A percentile compares a stretch with the other conserved stretches of the same genome.
phyloP scores from a whole-genome alignment of 73 alveolate genomes.

The Strombidium stylifer region DNA sequence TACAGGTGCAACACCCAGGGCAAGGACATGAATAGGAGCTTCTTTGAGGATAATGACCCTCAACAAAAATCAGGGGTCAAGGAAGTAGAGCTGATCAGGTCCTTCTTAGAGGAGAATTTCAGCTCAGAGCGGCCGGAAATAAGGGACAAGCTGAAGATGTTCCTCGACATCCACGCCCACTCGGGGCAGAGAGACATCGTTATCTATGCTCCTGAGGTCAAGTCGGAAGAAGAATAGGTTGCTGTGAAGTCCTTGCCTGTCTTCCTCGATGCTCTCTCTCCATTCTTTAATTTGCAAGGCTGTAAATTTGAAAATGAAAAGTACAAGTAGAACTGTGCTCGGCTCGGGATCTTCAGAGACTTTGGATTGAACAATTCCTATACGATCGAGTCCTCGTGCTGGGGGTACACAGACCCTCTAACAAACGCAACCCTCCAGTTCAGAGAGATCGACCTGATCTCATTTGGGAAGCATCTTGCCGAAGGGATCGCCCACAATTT shows the following conservation, averaged over 20 bases:
- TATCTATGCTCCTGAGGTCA: constrained; percentile 4
- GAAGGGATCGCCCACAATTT: no score
- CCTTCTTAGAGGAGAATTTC: neutral
- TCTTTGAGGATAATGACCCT: neutral
- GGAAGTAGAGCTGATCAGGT: neutral
- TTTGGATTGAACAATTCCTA: no score
- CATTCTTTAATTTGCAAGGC: neutral
- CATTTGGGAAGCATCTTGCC: no score
- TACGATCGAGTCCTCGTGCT: no score
- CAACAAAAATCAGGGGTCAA: neutral
- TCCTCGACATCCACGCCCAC: constrained; percentile 25
- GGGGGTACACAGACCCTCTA: no score
- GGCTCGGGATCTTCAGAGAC: no score
- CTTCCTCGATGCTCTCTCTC: constrained; percentile 6
- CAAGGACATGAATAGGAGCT: constrained; percentile 25
- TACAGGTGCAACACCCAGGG: constrained; percentile 18
- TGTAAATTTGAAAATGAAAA: constrained; percentile 14
- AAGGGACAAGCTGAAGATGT: no score
- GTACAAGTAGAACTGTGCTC: no score
- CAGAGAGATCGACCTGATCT: no score
- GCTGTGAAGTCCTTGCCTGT: neutral
- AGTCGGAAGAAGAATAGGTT: neutral
- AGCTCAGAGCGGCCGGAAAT: no score
- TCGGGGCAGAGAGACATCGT: constrained; percentile 12
- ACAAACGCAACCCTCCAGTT: no score